A percentile compares a stretch with the other conserved stretches of the same genome.
phyloP scores from a whole-genome alignment of 2,329 filamentous ascomycete genomes.

The Fusarium duplospermum region DNA sequence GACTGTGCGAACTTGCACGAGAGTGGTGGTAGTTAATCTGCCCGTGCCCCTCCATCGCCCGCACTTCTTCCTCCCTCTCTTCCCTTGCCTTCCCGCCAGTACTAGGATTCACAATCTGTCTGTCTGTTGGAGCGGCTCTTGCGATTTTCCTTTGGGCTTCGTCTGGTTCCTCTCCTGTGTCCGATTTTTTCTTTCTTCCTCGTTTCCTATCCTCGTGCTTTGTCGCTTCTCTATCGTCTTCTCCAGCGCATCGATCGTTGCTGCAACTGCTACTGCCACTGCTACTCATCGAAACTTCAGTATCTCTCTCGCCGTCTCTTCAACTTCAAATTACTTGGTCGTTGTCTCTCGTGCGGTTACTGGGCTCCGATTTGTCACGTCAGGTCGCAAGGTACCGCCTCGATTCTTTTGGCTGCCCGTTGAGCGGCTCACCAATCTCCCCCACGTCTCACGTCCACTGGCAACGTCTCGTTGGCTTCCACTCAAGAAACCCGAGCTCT shows the following conservation, averaged over 20 bases:
- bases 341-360: slow-evolving; percentile 7
- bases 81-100: slow-evolving; percentile 14
- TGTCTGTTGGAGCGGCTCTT: slow-evolving; percentile 22
- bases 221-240: slow-evolving; percentile 3
- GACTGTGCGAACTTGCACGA: slow-evolving; percentile 10
- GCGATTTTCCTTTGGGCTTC: slow-evolving; percentile 30
- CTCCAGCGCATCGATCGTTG: slow-evolving; percentile 1
- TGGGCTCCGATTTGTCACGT: slow-evolving; percentile 1
- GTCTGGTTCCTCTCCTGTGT: slow-evolving; percentile 26
- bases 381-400: slow-evolving; percentile 12
- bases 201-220: slow-evolving; percentile 6
- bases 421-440: slow-evolving; percentile 17
- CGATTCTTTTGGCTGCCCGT: slow-evolving; percentile 1
- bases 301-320: not conserved
- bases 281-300: slow-evolving; percentile 6
- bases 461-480: slow-evolving; percentile 7
- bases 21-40: slow-evolving; percentile 7
- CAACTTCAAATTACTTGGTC: not conserved
- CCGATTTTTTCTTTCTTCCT: slow-evolving; percentile 20
- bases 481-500: slow-evolving; percentile 5
- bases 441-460: slow-evolving; percentile 21
- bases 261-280: not conserved
- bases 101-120: slow-evolving; percentile 21
- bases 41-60: slow-evolving; percentile 15
- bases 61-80: slow-evolving; percentile 3